These are phyloP conservation scores for Choricystis sp. DNA, from an alignment of 139 green algal species.

Conservation along the genomic window DNA sequence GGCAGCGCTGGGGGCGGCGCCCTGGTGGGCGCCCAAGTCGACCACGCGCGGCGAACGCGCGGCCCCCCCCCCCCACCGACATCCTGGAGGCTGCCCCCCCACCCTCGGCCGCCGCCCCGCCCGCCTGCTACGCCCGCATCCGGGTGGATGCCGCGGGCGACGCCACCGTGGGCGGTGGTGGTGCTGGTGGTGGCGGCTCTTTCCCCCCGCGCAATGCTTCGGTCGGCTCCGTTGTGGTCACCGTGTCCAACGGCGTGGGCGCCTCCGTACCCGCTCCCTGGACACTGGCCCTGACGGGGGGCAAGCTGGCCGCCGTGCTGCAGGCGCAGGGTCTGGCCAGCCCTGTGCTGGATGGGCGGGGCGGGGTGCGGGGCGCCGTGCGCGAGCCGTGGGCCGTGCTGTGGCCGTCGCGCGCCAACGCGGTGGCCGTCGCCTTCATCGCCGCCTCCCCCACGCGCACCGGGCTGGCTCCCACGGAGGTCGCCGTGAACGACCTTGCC, in stretches of 20 bases:
- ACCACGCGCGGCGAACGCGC: background rate
- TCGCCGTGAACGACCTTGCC: too few species aligned
- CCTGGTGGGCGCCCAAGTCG: constrained; percentile 6
- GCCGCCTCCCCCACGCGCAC: too few species aligned
- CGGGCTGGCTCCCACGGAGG: too few species aligned
- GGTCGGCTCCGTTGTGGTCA: background rate
- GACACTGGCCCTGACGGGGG: background rate
- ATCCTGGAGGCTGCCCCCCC: background rate
- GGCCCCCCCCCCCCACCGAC: background rate
- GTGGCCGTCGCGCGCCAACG: background rate
- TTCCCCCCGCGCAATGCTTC: background rate
- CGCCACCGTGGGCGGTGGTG: background rate
- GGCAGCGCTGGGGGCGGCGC: constrained; percentile 1
- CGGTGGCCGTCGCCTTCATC: too few species aligned
- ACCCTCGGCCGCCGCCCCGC: too few species aligned
- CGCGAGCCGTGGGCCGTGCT: background rate
- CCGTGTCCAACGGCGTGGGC: background rate
- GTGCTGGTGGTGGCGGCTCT: background rate
- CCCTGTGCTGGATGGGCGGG: background rate
- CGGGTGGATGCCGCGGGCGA: background rate
- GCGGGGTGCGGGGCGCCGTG: background rate
- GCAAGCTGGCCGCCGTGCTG: background rate
- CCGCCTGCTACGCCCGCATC: background rate
- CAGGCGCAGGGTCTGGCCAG: background rate
- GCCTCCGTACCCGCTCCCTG: background rate